Evolutionary conservation across 164 flowering plant species (phyloP).

Genomic region (Aristolochia fimbriata): DNA sequence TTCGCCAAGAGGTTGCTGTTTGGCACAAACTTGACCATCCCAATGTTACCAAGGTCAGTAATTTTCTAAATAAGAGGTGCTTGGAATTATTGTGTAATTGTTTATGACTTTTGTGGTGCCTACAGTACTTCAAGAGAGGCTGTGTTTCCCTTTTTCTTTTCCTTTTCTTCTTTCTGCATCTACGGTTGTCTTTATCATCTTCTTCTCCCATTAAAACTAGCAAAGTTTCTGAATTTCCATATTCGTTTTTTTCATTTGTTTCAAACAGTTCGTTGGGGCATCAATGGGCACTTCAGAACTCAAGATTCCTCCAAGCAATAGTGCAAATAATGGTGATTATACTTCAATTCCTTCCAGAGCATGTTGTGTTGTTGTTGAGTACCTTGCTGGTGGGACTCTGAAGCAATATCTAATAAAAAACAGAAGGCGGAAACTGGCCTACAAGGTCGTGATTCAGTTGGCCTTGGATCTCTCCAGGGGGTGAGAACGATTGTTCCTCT

Average conservation of each 20-base stretch:
- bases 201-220: no score
- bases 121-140: not conserved
- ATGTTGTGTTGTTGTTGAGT: constrained; percentile 95
- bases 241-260: not conserved
- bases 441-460: constrained; percentile 17
- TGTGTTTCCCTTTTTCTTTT: not conserved
- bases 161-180: not conserved
- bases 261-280: constrained; percentile 76
- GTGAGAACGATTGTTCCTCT: constrained; percentile 3
- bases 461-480: constrained; percentile 24
- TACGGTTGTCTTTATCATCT: not conserved
- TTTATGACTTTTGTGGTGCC: no score
- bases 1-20: constrained; percentile 86
- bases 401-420: constrained; percentile 24
- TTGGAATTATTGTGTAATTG: no score
- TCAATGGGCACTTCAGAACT: constrained; percentile 86
- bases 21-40: constrained; percentile 98
- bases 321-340: constrained; percentile 15
- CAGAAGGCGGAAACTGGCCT: constrained; percentile 15
- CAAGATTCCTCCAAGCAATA: constrained; percentile 42
- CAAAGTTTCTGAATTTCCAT: not conserved
- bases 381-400: constrained; percentile 70
- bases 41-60: constrained; percentile 75
- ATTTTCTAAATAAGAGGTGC: not conserved
- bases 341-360: constrained; percentile 53